Evolutionary conservation across 164 flowering plant genomes (phyloP), one percentile per base, ranked within the genome.

Genomic region (Magnolia changhungtana): DNA sequence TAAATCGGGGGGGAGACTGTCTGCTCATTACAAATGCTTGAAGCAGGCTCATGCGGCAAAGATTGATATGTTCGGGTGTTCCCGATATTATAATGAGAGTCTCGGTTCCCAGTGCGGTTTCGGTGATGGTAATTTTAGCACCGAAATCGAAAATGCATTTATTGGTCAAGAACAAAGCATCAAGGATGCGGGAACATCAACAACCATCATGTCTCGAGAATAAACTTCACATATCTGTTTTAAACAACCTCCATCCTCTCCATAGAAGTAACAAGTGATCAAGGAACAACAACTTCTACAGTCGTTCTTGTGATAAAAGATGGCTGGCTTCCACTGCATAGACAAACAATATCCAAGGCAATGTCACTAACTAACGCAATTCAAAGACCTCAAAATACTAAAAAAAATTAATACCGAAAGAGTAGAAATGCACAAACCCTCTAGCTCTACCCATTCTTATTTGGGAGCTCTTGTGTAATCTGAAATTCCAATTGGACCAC

Each of bases 21-120:
- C 99, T n/a, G 76, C 86, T 81, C 83, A 91, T 84, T 16, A 95
- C 99, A 88, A 95, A 95, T 63, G 99, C 99, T 82, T 95, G 99
- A 81, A 95, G 93, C 74, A n/a, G 93, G 85, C 93, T 88, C 74
- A 93, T n/a, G n/a, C n/a, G 99, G 99, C 99, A n/a, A n/a, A n/a
- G 59, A 83, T 92, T 89, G 9, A 94, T 89, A 83, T 93, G 92
- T 74, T 95, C 99, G n/a, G 50, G 99, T 6, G 96, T 90, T 59
- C 99, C 99, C 69, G 95, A 92, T 82, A 95, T 93, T 75, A 89
- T 85, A 74, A 93, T 89, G 70, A 77, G 78, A 67, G 98, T 91
- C 82, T 95, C 98, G 1, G 85, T 77, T 65, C 82, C 93, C 99
- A 63, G 92, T 82, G 87, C 87, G 2, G 98, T n/a, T 86, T 70